phyloP scores from a whole-genome alignment of 2,329 filamentous ascomycete species.

The Colletotrichum plurivorum region DNA sequence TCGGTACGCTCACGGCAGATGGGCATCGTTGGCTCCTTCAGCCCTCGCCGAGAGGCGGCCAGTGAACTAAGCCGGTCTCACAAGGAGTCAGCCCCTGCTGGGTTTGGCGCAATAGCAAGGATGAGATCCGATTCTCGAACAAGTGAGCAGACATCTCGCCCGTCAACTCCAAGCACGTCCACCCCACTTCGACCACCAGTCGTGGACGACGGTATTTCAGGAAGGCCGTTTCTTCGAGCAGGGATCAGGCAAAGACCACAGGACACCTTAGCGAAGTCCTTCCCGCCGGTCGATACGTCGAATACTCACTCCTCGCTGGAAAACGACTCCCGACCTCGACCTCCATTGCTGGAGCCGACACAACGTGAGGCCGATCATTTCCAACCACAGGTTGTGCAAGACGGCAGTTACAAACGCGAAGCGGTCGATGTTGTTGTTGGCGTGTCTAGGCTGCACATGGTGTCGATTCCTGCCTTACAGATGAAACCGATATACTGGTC shows the following conservation, averaged over 20 bases:
- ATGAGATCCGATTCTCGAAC: constrained; percentile 34
- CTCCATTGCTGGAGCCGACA: background rate
- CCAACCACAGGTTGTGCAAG: constrained; percentile 12
- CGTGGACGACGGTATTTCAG: constrained; percentile 66
- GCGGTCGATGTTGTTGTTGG: constrained; percentile 82
- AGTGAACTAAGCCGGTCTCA: constrained; percentile 14
- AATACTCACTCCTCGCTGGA: background rate
- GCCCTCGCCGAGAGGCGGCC: constrained; percentile 28
- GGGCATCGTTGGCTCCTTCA: constrained; percentile 36
- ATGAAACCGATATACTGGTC: constrained; percentile 99
- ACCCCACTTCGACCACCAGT: constrained; percentile 30
- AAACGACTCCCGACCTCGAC: background rate
- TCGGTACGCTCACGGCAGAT: constrained; percentile 37
- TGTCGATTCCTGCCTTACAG: constrained; percentile 83
- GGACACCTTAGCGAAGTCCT: constrained; percentile 16
- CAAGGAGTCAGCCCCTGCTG: constrained; percentile 18
- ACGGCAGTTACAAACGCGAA: constrained; percentile 40
- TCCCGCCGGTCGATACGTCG: constrained; percentile 39
- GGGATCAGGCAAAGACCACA: constrained; percentile 48
- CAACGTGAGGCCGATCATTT: background rate
- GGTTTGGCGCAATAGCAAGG: constrained; percentile 2
- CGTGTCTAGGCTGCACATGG: constrained; percentile 89
- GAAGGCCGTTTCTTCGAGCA: constrained; percentile 66
- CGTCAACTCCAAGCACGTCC: constrained; percentile 22
- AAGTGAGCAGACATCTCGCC: constrained; percentile 33